Percentiles rank a stretch among this genome's conserved stretches.
Conservation (phyloP, 2,329 filamentous ascomycete species). For the Lecanoromycetidae sp. region DNA sequence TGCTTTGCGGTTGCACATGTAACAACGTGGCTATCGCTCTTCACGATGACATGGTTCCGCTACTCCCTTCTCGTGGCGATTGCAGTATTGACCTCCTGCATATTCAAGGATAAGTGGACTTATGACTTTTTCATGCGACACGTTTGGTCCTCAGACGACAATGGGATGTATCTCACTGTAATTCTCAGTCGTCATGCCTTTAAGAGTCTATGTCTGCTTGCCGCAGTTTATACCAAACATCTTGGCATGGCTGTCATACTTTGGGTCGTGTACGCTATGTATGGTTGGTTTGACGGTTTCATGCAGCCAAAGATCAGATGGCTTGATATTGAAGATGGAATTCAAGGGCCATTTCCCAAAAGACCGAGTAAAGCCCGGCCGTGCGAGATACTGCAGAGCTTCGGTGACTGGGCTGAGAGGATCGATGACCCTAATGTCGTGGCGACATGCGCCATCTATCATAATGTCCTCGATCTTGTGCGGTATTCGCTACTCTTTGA, state of each 20-base stretch:
- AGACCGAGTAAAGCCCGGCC: neutral
- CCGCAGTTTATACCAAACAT: neutral
- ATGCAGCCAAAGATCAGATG: no score
- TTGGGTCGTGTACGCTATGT: neutral
- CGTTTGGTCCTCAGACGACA: neutral
- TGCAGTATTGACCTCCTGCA: neutral
- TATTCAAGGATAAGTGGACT: neutral
- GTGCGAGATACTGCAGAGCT: neutral
- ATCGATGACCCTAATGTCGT: no score
- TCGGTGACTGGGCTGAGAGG: neutral
- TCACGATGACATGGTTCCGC: no score
- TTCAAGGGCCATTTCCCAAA: neutral
- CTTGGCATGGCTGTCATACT: neutral
- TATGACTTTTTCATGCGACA: neutral
- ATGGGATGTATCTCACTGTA: neutral
- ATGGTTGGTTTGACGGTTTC: no score
- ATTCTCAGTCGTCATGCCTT: neutral
- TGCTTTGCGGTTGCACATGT: neutral
- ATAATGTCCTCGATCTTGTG: neutral
- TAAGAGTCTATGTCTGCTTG: neutral
- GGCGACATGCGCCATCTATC: no score
- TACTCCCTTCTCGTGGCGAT: neutral
- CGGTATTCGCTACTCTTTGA: neutral
- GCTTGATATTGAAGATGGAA: no score
- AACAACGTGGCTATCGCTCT: neutral